Evolutionary conservation across 441 rosid genomes (phyloP), one percentile per base, ranked within the genome.

Genomic region (Adansonia grandidieri): DNA sequence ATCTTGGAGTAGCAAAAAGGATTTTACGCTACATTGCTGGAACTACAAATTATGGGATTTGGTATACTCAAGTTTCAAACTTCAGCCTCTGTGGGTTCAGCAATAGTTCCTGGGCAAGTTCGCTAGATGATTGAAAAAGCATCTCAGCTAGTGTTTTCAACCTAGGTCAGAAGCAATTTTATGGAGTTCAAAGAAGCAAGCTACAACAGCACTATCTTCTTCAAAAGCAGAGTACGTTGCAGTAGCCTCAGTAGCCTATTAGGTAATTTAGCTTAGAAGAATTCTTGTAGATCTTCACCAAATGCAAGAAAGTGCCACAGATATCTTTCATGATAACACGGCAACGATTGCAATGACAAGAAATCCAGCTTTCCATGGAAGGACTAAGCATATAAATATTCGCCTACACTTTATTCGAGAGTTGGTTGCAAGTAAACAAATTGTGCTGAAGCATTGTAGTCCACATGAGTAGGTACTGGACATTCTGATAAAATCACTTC

Each of bases 1-100:
- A 81, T 42, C 57, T 11, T 73, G 66, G 84, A 37, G 54, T n/a
- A 37, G 15, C 10, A 42, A 76, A 80, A 8, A 45, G 20, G 15
- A 5, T 61, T 13, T n/a, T 60, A 6, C 5, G 40, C 5, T 72
- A 73, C n/a, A 8, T 77, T 32, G 58, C 4, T 2, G 14, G 57
- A 8, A 58, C 75, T 61, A 10, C 20, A 17, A 22, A 61, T 10
- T 61, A 19, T 58, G 13, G 32, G 22, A 10, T 58, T 17, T 58
- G 63, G 63, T 58, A 20, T 58, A 11, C 19, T 17, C 2, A 58
- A 9, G 13, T 58, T 58, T 17, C 0, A 2, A 24, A 20, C 28
- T 58, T 58, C 10, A 11, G 9, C 20, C 28, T 58, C 32, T 58
- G 19, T 58, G 32, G 63, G 19, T 58, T 58, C 42, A 37, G 0